phyloP scores from a whole-genome alignment of 208 protist genomes.

The Tritrichomonas foetus region DNA sequence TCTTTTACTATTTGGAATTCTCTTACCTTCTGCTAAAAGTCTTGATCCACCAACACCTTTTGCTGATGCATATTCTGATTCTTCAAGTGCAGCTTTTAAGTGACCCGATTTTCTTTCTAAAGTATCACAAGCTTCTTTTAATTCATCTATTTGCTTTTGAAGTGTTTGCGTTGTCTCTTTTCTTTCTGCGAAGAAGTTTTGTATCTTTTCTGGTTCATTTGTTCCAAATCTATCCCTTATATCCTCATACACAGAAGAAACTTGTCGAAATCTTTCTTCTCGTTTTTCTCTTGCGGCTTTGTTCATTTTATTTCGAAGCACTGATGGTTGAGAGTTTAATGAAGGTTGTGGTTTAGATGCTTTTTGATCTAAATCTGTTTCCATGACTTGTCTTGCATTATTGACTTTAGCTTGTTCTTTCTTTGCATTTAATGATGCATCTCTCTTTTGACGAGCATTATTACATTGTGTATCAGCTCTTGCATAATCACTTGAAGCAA shows the following conservation, averaged over 20 bases:
- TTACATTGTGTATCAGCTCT: background rate
- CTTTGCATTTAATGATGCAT: background rate
- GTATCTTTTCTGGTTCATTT: background rate
- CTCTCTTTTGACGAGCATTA: background rate
- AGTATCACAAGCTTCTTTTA: background rate
- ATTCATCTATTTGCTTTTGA: background rate
- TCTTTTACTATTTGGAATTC: background rate
- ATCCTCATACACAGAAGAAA: background rate
- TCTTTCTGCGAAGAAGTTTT: background rate
- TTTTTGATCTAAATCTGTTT: no score
- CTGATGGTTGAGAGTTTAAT: background rate
- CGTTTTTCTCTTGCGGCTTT: background rate
- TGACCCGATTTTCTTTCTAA: background rate
- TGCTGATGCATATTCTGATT: background rate
- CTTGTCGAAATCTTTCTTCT: background rate
- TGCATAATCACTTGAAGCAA: background rate
- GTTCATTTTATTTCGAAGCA: background rate
- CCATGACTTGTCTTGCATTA: no score
- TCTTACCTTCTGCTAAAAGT: background rate
- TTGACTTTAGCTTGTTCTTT: background rate
- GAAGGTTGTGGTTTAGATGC: background rate
- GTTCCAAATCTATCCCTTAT: background rate
- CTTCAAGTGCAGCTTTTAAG: background rate
- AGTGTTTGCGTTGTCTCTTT: background rate
- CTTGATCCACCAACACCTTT: background rate